Evolutionary conservation across 83 land plant species (phyloP), one percentile per base, ranked within the genome.

Genomic region (Picea abies): DNA sequence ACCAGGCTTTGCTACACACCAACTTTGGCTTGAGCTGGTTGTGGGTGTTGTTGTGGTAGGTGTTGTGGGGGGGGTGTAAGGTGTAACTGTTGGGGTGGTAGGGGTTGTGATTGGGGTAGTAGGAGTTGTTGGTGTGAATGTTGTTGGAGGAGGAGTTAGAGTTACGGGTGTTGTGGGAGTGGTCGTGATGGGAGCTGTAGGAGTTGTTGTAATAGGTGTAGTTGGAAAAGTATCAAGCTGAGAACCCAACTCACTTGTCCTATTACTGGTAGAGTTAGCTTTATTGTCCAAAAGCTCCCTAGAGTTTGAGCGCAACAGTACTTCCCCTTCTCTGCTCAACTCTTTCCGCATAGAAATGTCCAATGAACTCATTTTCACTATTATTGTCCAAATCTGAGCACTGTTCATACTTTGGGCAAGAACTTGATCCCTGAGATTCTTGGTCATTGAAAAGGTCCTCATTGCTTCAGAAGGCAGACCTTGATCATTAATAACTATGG

Each of bases 1-100:
- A 23, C 87, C 89, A 17, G 76, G 35, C 85, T 79, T 92, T 23
- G 96, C 94, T 66, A 90, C 82, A 62, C 96, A 94, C 96, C 96
- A 94, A 47, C 78, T 87, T 87, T 84, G 88, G 23, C 88, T 86
- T 66, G 84, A 44, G n/a, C 84, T 5, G 49, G 78, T 26, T 4
- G 88, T 64, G 14, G 87, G 71, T 37, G 82, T 49, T 9, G 87
- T 82, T 41, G 83, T 71, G 10, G 88, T 77, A 52, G 79, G 23
- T 29, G 85, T n/a, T 9, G 60, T 23, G 7, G 86, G 62, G 2
- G 86, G 25, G 4, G 76, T 60, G 14, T 81, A 37, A 11, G 83
- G 23, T 3, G 65, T 32, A 11, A 82, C 26, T 17, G 83, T 47
- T 11, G 63, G 29, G 15, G 83, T 67, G 0, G 76, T 81, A 32